These are phyloP conservation scores for Tylopilus felleus DNA, from an alignment of 768 basidiomycete genomes.

Conservation along the genomic window DNA sequence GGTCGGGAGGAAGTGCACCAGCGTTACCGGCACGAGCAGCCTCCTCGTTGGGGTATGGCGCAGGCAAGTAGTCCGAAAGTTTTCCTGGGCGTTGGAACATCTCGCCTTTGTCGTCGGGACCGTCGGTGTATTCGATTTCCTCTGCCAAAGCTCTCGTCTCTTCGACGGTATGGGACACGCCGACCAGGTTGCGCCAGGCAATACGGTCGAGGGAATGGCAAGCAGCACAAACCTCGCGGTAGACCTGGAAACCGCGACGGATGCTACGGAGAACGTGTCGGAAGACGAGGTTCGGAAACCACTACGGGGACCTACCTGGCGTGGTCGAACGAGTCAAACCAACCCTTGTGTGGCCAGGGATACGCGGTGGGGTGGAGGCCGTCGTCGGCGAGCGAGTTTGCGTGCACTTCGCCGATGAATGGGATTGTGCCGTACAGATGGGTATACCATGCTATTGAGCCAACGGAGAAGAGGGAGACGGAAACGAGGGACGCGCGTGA, in stretches of 20 bases:
- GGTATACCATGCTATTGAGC: constrained; percentile 95
- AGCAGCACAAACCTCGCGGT: constrained; percentile 98
- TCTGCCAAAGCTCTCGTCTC: constrained; percentile 91
- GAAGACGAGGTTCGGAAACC: constrained; percentile 5
- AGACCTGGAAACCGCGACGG: constrained; percentile 93
- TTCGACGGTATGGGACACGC: constrained; percentile 92
- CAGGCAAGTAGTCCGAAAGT: constrained; percentile 94
- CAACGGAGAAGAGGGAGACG: constrained; percentile 72
- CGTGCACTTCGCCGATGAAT: constrained; percentile 89
- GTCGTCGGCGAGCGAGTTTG: constrained; percentile 88
- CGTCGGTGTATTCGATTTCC: constrained; percentile 95
- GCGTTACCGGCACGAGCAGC: constrained; percentile 92
- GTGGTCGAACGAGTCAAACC: constrained; percentile 92
- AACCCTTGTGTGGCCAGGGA: constrained; percentile 91
- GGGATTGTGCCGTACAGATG: constrained; percentile 89
- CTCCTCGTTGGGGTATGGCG: constrained; percentile 96
- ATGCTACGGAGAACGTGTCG: constrained; percentile 52
- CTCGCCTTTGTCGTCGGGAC: constrained; percentile 90
- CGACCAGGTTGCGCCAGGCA: constrained; percentile 99
- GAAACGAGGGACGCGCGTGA: constrained; percentile 76
- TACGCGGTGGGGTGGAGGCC: constrained; percentile 85
- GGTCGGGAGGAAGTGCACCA: constrained; percentile 95
- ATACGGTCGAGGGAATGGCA: constrained; percentile 99
- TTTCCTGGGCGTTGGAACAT: constrained; percentile 99
- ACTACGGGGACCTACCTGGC: constrained; percentile 63